These are phyloP conservation scores for Trichoderma semiorbis DNA, from an alignment of 2,329 filamentous ascomycete genomes.

Conservation along the genomic window DNA sequence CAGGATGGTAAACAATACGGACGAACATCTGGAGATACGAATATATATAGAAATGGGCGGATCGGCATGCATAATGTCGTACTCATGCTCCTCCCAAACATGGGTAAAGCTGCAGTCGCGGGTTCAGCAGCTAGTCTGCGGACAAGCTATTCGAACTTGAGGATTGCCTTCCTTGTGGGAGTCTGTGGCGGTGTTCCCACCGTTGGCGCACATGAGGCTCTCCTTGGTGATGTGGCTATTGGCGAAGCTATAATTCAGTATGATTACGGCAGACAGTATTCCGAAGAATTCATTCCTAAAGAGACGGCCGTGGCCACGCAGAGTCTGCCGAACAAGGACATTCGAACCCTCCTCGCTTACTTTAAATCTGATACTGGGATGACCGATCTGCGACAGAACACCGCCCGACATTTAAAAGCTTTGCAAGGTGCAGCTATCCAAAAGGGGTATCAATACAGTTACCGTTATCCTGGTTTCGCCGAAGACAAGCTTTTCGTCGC, in stretches of 20 bases:
- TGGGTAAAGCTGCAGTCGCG: constrained; percentile 22
- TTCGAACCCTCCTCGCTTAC: constrained; percentile 26
- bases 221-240: constrained; percentile 30
- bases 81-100: constrained; percentile 23
- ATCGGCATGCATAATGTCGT: constrained; percentile 26
- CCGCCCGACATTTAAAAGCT: background rate
- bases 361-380: constrained; percentile 9
- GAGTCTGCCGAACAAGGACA: constrained; percentile 22
- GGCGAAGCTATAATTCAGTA: constrained; percentile 29
- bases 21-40: constrained; percentile 28
- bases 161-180: constrained; percentile 22
- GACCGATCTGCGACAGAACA: background rate
- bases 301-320: constrained; percentile 21
- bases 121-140: background rate
- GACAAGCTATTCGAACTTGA: constrained; percentile 21
- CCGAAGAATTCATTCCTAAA: constrained; percentile 24
- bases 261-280: constrained; percentile 28
- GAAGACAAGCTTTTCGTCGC: background rate
- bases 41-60: constrained; percentile 27
- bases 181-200: constrained; percentile 24
- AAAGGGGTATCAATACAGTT: background rate
- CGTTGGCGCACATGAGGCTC: constrained; percentile 15
- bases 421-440: background rate
- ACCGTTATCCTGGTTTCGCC: background rate
- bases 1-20: constrained; percentile 20